A percentile compares a stretch with the other conserved stretches of the same genome.
Conservation (phyloP, 768 basidiomycete genomes). For the Boletus subcaerulescens region DNA sequence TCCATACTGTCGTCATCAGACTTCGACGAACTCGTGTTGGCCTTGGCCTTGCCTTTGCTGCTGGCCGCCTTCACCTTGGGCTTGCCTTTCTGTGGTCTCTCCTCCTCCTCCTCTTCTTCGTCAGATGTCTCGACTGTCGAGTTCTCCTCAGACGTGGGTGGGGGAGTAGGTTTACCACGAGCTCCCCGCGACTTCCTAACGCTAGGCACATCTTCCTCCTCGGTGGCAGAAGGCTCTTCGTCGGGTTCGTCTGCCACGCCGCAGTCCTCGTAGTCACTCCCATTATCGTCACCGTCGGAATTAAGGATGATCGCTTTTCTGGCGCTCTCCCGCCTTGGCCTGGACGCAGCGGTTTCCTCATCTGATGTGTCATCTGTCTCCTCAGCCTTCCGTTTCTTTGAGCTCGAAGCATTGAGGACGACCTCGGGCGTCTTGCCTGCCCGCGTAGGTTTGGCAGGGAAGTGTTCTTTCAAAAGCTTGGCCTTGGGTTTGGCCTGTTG, state of each 20-base stretch:
- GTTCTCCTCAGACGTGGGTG: conserved; percentile 32
- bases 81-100: conserved; percentile 35
- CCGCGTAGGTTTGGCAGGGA: conserved; percentile 30
- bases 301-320: conserved; percentile 43
- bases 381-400: conserved; percentile 19
- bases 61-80: conserved; percentile 17
- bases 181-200: conserved; percentile 22
- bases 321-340: conserved; percentile 35
- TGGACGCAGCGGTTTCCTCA: conserved; percentile 34
- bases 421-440: conserved; percentile 55
- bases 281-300: conserved; percentile 43
- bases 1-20: conserved; percentile 53
- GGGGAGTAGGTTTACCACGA: conserved; percentile 25
- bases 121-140: conserved; percentile 23
- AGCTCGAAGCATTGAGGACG: conserved; percentile 40
- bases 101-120: conserved; percentile 23
- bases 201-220: conserved; percentile 19
- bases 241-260: conserved; percentile 38
- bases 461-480: conserved; percentile 17
- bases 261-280: conserved; percentile 33
- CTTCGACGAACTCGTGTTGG: conserved; percentile 28
- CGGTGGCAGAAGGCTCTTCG: conserved; percentile 26
- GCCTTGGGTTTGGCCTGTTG: conserved; percentile 12
- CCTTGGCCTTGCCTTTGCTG: conserved; percentile 23
- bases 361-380: conserved; percentile 23